phyloP scores from a whole-genome alignment of 148 eudicot species.

The Persicaria maculosa region DNA sequence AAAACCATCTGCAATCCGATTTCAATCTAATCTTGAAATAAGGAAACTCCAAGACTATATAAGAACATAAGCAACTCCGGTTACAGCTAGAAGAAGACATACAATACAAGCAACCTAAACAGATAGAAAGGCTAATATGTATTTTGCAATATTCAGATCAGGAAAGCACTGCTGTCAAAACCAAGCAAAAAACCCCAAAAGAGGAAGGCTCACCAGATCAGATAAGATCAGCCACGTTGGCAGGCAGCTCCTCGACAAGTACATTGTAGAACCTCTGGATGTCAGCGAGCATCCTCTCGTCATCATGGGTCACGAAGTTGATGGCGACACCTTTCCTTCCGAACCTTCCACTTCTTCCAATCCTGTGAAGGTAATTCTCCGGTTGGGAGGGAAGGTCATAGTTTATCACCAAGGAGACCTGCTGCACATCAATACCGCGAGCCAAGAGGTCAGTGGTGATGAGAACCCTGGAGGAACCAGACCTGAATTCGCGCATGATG shows the following conservation, averaged over 20 bases:
- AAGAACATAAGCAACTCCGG: not conserved
- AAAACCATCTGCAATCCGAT: not conserved
- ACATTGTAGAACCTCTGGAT: slow-evolving; percentile 49
- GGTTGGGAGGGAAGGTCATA: slow-evolving; percentile 47
- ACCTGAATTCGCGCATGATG: slow-evolving; percentile 40
- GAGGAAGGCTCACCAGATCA: slow-evolving; percentile 1
- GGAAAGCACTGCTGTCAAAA: not conserved
- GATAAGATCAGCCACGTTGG: slow-evolving; percentile 40
- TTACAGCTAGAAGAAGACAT: not conserved
- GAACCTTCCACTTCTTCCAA: slow-evolving; percentile 43
- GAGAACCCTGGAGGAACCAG: slow-evolving; percentile 42
- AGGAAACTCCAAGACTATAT: not conserved
- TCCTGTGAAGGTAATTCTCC: slow-evolving; percentile 41
- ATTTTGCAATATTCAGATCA: not conserved
- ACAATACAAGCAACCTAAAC: not conserved
- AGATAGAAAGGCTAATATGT: not conserved
- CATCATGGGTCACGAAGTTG: slow-evolving; percentile 38
- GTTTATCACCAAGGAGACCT: slow-evolving; percentile 46
- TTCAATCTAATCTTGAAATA: not conserved
- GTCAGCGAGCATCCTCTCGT: slow-evolving; percentile 38
- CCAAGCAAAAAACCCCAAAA: not conserved
- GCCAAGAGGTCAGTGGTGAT: slow-evolving; percentile 45
- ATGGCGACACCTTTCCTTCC: slow-evolving; percentile 48
- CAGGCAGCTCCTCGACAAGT: slow-evolving; percentile 35
- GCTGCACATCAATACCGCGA: slow-evolving; percentile 47